Percentiles rank a stretch among this genome's conserved stretches.
Evolutionary conservation across 2,329 filamentous ascomycete genomes (phyloP).

Genomic region (Geosmithia flava): DNA sequence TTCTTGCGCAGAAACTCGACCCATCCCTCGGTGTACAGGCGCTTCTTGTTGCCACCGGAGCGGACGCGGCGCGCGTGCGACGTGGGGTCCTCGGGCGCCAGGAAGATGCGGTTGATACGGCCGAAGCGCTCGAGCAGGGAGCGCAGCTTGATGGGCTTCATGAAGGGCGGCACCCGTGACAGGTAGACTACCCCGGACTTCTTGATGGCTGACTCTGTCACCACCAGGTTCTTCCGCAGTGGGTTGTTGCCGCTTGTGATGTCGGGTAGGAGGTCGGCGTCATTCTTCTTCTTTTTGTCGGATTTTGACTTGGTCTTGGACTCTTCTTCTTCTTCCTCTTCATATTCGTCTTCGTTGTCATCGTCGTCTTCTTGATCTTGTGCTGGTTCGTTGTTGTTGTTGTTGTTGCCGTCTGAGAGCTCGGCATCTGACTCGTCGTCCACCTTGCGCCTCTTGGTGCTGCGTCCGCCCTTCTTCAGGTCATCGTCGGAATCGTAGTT

Average conservation of each 20-base stretch:
- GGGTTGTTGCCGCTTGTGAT: conserved; percentile 27
- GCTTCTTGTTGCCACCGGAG: conserved; percentile 72
- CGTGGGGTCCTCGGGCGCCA: conserved; percentile 61
- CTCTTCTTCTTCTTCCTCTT: conserved; percentile 6
- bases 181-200: conserved; percentile 76
- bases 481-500: conserved; percentile 61
- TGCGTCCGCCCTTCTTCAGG: conserved; percentile 50
- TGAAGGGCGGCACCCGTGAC: conserved; percentile 75
- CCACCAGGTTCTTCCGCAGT: conserved; percentile 55
- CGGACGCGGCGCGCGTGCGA: conserved; percentile 55
- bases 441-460: conserved; percentile 52
- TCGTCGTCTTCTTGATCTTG: conserved; percentile 9
- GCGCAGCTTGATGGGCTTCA: conserved; percentile 71
- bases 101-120: conserved; percentile 63
- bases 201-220: conserved; percentile 50
- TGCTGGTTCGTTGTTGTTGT: conserved; percentile 7
- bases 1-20: conserved; percentile 68
- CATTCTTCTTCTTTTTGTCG: neutral
- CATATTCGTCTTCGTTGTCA: conserved; percentile 11
- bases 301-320: conserved; percentile 13
- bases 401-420: conserved; percentile 4
- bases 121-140: conserved; percentile 66
- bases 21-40: conserved; percentile 75
- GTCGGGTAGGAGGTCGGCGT: conserved; percentile 25
- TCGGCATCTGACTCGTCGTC: conserved; percentile 24